phyloP scores from a whole-genome alignment of 257 asterid species.

The Leonotis leonurus region DNA sequence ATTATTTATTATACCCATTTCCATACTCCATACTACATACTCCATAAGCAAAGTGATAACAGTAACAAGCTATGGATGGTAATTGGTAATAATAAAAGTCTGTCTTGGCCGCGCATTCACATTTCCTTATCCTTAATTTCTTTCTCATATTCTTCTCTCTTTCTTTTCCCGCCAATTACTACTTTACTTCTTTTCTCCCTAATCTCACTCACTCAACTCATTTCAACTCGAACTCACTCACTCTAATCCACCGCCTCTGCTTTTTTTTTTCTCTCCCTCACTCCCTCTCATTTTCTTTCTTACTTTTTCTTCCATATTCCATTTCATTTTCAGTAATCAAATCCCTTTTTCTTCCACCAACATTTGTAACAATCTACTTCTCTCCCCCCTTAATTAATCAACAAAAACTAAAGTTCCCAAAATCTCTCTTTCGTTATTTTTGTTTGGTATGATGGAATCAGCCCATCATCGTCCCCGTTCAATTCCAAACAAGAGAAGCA shows the following conservation, averaged over 20 bases:
- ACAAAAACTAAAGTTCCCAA: no score
- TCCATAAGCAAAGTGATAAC: no score
- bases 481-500: conserved; percentile 39
- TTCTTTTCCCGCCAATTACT: conserved; percentile 40
- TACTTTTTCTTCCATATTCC: background rate
- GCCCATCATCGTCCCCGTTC: conserved; percentile 30
- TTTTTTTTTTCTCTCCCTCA: background rate
- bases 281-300: background rate
- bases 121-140: background rate
- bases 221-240: conserved; percentile 8
- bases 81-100: background rate
- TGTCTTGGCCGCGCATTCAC: conserved; percentile 17
- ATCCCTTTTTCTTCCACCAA: background rate
- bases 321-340: no score
- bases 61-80: background rate
- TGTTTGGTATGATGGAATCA: conserved; percentile 91
- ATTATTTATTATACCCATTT: no score
- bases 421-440: no score
- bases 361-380: no score
- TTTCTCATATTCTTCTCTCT: no score
- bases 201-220: background rate
- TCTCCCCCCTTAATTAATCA: no score
- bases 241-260: background rate
- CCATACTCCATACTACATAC: no score
- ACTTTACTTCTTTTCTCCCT: background rate